Base-by-base conservation (phyloP, 1,284 basidiomycete species). In the Vanrija sp. region DNA sequence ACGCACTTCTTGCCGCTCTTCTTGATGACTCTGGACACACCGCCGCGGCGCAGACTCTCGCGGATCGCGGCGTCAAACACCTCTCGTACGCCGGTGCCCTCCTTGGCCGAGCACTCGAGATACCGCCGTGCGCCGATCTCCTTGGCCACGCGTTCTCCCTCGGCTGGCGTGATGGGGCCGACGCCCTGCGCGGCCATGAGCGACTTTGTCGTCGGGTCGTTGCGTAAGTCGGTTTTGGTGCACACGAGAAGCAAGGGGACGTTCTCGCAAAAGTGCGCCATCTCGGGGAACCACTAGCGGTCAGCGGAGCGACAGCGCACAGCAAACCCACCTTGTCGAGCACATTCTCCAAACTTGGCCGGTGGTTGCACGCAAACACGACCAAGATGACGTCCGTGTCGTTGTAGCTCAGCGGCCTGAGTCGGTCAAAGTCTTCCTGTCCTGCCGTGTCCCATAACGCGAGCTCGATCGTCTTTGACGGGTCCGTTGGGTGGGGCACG, bases 381-480 rank as follows among this genome's bases (percentile, higher is more conserved):
- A 98, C 90, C 62, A 98, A 85, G 66, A 98, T 94, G 52, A 98
- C 91, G 75, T 97, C 87, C 79, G 88, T 92, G 75, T 97, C 95
- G 38, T 94, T 93, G 72, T 98, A 98, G 74, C 89, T 92, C 58
- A 98, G 80, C 25, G 94, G 94, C 62, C 94, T 83, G 62, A 98
- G 81, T 61, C 94, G 83, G 75, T 98, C 94, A 77, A 98, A 98
- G 79, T 98, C 94, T 79, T 98, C 94, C 78, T 98, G 94, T 19
- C 95, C 94, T 5, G 94, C 95, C 0, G 95, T 98, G 78, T 98
- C 94, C 94, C 94, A 98, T 34, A 98, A 81, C 5, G 94, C 93
- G 38, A 98, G 83, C 76, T 98, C 94, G 65, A 98, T 86, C 46
- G 86, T 81, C 78, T 95, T 96, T 54, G 88, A 86, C 4, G 74